A percentile compares a stretch with the other conserved stretches of the same genome.
Conservation (phyloP, 306 rosid genomes). For the Sicyos baderoa region DNA sequence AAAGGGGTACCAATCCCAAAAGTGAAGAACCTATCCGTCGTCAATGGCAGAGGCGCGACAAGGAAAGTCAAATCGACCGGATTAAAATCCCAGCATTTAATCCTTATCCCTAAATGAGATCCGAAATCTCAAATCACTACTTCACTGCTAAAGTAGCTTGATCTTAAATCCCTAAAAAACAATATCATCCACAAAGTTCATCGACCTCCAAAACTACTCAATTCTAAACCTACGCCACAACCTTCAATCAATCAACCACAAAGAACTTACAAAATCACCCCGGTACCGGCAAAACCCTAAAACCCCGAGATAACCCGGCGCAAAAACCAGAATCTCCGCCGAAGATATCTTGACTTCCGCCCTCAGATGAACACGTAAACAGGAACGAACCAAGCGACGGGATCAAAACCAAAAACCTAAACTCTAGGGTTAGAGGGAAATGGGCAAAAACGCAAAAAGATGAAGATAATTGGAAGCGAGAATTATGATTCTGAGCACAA, state of each 20-base stretch:
- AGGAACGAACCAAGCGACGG: constrained; percentile 10
- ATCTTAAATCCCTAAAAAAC: constrained; percentile 1
- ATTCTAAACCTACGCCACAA: neutral
- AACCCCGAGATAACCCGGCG: constrained; percentile 21
- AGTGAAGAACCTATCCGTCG: constrained; percentile 16
- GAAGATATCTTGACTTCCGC: constrained; percentile 18
- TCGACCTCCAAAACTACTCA: constrained; percentile 10
- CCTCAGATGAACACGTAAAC: neutral
- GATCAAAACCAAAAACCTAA: constrained; percentile 21
- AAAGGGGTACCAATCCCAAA: constrained; percentile 14
- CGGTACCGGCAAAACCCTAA: constrained; percentile 22
- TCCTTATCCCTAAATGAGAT: neutral
- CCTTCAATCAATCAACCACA: neutral
- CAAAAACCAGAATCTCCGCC: constrained; percentile 14
- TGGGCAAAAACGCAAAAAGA: neutral
- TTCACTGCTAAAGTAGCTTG: constrained; percentile 1
- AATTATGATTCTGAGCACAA: constrained; percentile 20
- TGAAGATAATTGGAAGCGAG: constrained; percentile 24
- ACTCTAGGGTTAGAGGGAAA: constrained; percentile 18
- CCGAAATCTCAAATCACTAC: constrained; percentile 15
- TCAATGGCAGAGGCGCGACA: constrained; percentile 25
- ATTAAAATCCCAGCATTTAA: neutral
- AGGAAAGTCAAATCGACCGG: constrained; percentile 22
- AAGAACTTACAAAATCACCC: constrained; percentile 3
- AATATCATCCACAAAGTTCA: neutral